Percentiles rank a stretch among this genome's conserved stretches.
These are phyloP conservation scores for Triticum monococcum DNA, from an alignment of 176 grass and related monocot species.

Conservation along the genomic window DNA sequence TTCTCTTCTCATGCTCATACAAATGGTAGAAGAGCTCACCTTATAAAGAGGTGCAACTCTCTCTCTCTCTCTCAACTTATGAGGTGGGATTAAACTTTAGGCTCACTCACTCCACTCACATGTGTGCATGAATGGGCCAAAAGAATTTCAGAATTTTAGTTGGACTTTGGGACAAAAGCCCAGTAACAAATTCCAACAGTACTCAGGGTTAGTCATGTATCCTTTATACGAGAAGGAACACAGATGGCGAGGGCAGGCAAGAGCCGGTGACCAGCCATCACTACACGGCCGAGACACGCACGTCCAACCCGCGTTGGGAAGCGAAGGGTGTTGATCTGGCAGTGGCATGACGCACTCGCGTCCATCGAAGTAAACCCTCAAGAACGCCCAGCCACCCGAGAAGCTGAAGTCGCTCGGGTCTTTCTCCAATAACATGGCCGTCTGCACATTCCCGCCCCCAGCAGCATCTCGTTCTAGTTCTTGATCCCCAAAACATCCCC, in stretches of 20 bases:
- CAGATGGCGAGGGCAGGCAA: not conserved
- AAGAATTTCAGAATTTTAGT: no score
- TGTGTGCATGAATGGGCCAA: no score
- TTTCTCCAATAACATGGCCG: constrained; percentile 66
- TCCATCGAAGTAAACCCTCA: constrained; percentile 63
- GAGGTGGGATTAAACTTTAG: no score
- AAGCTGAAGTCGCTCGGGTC: constrained; percentile 50
- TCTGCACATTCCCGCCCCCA: constrained; percentile 67
- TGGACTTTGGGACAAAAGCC: no score
- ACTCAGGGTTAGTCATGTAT: not conserved
- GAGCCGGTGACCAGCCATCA: not conserved
- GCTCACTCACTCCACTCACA: no score
- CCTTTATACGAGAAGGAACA: not conserved
- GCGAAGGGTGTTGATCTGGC: constrained; percentile 52
- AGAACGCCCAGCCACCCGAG: constrained; percentile 65
- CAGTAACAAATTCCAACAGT: no score
- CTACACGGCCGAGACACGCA: not conserved
- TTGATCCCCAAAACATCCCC: constrained; percentile 63
- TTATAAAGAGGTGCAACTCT: no score
- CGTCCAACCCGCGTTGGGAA: constrained; percentile 36
- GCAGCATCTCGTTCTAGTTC: constrained; percentile 74
- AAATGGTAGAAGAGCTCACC: no score
- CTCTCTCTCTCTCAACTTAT: no score
- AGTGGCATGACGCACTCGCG: constrained; percentile 67
- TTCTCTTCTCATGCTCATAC: no score